These are phyloP conservation scores for Maudiozyma turicensis DNA, from an alignment of 805 yeast species.

Conservation along the genomic window DNA sequence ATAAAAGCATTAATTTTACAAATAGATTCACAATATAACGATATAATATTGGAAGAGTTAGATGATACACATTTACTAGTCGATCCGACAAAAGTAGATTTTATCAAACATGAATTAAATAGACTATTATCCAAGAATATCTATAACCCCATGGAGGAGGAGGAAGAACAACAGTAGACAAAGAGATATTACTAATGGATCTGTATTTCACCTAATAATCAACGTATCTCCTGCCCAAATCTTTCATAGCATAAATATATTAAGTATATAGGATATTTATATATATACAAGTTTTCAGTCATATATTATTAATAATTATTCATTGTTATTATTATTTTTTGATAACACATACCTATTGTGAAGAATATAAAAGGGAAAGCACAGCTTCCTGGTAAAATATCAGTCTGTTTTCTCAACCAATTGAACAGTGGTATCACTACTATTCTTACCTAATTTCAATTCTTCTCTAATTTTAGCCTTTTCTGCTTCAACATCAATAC, in stretches of 20 bases:
- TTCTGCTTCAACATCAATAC: constrained; percentile 47
- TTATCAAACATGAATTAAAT: constrained; percentile 69
- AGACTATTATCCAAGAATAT: constrained; percentile 70
- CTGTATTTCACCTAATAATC: no score
- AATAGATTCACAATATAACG: constrained; percentile 68
- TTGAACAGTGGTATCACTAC: no score
- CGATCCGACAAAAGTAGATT: constrained; percentile 65
- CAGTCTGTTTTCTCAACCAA: no score
- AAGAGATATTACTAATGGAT: no score
- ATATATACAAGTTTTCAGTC: neutral
- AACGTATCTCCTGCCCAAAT: neutral
- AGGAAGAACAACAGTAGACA: constrained; percentile 28
- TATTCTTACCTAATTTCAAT: neutral
- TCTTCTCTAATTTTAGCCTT: constrained; percentile 17
- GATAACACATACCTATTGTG: neutral
- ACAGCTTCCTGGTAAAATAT: no score
- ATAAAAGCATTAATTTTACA: constrained; percentile 76
- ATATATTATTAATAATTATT: neutral
- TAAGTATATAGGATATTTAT: neutral
- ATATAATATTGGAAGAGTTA: constrained; percentile 66
- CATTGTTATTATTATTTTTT: neutral
- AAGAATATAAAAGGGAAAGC: no score
- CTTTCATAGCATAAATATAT: neutral
- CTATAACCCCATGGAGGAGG: constrained; percentile 75
- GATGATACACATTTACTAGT: constrained; percentile 87